phyloP scores from a whole-genome alignment of 2,329 filamentous ascomycete species.

The Clarireedia monteithiana region DNA sequence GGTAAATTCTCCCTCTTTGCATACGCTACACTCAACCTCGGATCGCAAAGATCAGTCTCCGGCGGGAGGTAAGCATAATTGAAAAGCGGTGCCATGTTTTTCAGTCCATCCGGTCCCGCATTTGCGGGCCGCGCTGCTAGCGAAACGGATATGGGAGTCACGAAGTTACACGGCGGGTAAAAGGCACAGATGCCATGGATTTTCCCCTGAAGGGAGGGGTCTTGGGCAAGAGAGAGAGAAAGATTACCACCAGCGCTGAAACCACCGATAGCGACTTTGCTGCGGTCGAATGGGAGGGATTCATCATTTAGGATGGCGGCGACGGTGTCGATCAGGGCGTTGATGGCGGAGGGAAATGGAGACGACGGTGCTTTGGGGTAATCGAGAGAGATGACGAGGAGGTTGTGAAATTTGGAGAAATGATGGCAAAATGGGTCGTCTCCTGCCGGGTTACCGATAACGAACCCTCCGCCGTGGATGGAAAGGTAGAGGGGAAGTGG shows the following conservation, averaged over 20 bases:
- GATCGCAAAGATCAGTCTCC: constrained; percentile 16
- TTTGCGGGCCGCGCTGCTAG: constrained; percentile 19
- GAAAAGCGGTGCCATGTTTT: constrained; percentile 7
- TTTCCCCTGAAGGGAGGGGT: constrained; percentile 25
- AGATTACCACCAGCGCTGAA: constrained; percentile 46
- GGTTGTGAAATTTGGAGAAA: constrained; percentile 34
- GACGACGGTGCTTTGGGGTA: constrained; percentile 40
- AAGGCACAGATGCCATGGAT: constrained; percentile 34
- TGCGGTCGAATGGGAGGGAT: constrained; percentile 37
- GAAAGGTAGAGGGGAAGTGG: constrained; percentile 32
- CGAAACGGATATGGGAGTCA: constrained; percentile 26
- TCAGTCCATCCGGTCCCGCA: constrained; percentile 13
- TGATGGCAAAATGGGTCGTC: constrained; percentile 39
- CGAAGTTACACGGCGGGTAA: constrained; percentile 37
- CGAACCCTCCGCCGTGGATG: constrained; percentile 45
- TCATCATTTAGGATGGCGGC: constrained; percentile 35
- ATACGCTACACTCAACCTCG: constrained; percentile 14
- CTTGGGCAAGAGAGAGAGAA: constrained; percentile 34
- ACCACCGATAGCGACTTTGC: constrained; percentile 36
- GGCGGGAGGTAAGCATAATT: constrained; percentile 16
- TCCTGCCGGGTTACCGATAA: constrained; percentile 34
- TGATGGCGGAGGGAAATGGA: constrained; percentile 36
- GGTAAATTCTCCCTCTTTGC: constrained; percentile 15
- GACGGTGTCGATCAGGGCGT: constrained; percentile 39
- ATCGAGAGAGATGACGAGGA: constrained; percentile 40